These are phyloP conservation scores for Neurospora pannonica DNA, from an alignment of 495 filamentous ascomycete genomes.

Conservation along the genomic window DNA sequence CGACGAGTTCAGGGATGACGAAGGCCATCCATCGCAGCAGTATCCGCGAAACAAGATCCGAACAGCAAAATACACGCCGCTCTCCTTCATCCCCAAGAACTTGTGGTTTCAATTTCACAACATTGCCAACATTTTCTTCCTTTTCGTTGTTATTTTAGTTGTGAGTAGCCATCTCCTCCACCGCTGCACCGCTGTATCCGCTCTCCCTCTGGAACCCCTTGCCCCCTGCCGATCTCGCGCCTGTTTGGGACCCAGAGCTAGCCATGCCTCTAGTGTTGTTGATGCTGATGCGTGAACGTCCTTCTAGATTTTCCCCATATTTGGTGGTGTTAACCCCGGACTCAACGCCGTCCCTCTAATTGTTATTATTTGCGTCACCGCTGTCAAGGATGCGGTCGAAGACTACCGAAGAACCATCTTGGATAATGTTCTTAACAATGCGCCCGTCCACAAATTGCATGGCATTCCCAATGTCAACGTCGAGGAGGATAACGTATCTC, in stretches of 20 bases:
- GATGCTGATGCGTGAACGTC: slow-evolving; percentile 1
- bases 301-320: slow-evolving; percentile 84
- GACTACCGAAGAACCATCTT: slow-evolving; percentile 89
- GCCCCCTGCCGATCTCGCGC: background rate
- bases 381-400: slow-evolving; percentile 94
- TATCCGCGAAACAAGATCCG: slow-evolving; percentile 94
- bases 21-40: slow-evolving; percentile 58
- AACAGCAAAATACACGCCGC: slow-evolving; percentile 90
- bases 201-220: background rate
- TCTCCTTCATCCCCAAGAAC: slow-evolving; percentile 97
- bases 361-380: slow-evolving; percentile 85
- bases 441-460: slow-evolving; percentile 78
- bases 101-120: slow-evolving; percentile 97
- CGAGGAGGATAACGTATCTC: slow-evolving; percentile 69
- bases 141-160: slow-evolving; percentile 88
- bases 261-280: slow-evolving; percentile 1
- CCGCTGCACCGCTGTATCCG: background rate
- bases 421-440: slow-evolving; percentile 94
- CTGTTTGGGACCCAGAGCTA: background rate
- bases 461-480: slow-evolving; percentile 94
- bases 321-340: slow-evolving; percentile 84
- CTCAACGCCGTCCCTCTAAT: slow-evolving; percentile 88
- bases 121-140: slow-evolving; percentile 96
- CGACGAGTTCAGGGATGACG: slow-evolving; percentile 67
- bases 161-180: slow-evolving; percentile 45